These are phyloP conservation scores for Eucalyptus virginea DNA, from an alignment of 345 rosid species.

Conservation along the genomic window DNA sequence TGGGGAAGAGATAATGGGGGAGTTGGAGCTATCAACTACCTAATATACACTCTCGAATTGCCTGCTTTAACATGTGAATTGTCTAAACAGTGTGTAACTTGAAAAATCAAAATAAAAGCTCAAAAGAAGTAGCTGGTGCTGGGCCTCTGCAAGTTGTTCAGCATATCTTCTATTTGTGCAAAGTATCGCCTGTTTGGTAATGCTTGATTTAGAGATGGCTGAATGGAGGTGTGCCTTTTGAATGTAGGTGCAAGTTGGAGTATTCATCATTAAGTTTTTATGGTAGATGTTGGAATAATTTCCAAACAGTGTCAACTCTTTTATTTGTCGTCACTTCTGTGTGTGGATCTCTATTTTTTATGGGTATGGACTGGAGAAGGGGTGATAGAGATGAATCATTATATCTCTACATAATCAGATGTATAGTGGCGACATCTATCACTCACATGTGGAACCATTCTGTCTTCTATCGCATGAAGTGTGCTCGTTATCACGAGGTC, in stretches of 20 bases:
- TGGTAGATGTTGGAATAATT: not conserved
- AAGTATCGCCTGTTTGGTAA: not conserved
- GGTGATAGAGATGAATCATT: not conserved
- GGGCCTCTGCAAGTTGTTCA: not conserved
- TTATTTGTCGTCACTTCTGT: not conserved
- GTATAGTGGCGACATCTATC: not conserved
- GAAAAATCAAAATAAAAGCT: not conserved
- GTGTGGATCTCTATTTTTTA: not conserved
- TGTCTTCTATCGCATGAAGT: not conserved
- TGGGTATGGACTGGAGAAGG: not conserved
- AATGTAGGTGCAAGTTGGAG: not conserved
- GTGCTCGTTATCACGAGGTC: not conserved
- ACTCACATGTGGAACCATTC: not conserved
- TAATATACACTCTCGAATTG: not conserved
- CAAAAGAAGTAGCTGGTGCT: not conserved
- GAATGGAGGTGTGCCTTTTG: not conserved
- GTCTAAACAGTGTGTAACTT: not conserved
- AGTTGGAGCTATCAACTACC: not conserved
- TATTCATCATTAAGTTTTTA: not conserved
- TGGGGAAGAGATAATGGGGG: not conserved
- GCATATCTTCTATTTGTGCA: not conserved
- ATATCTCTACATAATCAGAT: not conserved
- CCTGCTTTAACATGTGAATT: not conserved
- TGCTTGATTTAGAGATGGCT: not conserved
- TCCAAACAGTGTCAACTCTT: not conserved